Conservation (phyloP, 1,139 yeast species). For the Saccharomyces hybrid region DNA sequence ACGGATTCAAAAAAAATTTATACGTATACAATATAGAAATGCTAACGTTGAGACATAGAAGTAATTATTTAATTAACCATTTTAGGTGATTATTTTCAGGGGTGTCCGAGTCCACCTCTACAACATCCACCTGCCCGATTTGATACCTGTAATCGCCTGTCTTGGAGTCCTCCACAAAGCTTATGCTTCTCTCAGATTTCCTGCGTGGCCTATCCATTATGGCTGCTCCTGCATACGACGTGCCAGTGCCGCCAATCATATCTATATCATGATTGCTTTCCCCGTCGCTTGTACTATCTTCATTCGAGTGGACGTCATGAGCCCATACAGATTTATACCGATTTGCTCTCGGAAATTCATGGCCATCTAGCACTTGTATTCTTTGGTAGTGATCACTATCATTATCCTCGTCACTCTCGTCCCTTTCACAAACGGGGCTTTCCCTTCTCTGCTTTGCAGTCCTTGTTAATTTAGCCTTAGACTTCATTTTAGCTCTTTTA, state of each 20-base stretch:
- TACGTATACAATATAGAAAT: neutral
- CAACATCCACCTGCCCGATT: slow-evolving; percentile 13
- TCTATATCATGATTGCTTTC: neutral
- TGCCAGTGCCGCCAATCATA: neutral
- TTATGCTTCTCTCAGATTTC: slow-evolving; percentile 23
- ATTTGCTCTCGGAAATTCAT: neutral
- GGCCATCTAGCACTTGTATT: neutral
- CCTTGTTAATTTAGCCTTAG: neutral
- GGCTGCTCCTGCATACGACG: neutral
- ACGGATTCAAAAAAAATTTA: neutral
- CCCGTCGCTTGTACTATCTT: neutral
- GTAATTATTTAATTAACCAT: slow-evolving; percentile 11
- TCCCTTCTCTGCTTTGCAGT: neutral
- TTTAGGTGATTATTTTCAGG: slow-evolving; percentile 19
- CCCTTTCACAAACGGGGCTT: neutral
- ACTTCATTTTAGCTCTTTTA: slow-evolving; percentile 12
- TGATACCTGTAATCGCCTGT: slow-evolving; percentile 17
- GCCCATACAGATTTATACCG: neutral
- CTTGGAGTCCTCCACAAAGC: slow-evolving; percentile 24
- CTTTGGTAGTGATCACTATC: neutral
- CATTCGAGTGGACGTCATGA: neutral
- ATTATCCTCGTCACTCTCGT: neutral
- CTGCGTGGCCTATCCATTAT: slow-evolving; percentile 18
- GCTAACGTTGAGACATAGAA: slow-evolving; percentile 3
- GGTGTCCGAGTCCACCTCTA: slow-evolving; percentile 21